phyloP scores from a whole-genome alignment of 192 early-diverging fungal genomes.

The Coemansia sp. region DNA sequence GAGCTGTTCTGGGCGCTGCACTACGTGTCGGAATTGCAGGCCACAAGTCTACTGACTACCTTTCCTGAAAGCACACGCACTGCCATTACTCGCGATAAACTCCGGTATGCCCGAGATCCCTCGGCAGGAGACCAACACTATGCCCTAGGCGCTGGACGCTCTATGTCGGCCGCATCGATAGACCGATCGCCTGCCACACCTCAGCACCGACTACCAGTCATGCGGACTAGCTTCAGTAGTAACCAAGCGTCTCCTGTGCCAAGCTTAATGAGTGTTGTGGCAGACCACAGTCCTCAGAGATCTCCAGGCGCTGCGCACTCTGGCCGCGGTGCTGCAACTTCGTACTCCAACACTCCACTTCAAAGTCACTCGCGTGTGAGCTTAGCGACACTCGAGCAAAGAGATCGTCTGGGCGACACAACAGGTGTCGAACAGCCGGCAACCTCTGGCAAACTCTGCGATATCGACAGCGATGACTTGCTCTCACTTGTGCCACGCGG shows the following conservation, averaged over 20 bases:
- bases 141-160: conserved; percentile 6
- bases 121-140: not conserved
- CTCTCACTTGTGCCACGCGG: conserved; percentile 12
- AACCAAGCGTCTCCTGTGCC: conserved; percentile 18
- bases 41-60: conserved; percentile 13
- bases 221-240: conserved; percentile 34
- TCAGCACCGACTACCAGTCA: conserved; percentile 7
- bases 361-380: not conserved
- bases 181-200: conserved; percentile 20
- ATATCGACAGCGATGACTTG: conserved; percentile 14
- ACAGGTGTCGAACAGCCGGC: not conserved
- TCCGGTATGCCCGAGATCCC: conserved; percentile 16
- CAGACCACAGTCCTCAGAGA: conserved; percentile 26
- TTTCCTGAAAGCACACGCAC: conserved; percentile 29
- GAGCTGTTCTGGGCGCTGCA: conserved; percentile 54
- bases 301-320: conserved; percentile 9
- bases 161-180: conserved; percentile 23
- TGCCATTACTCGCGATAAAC: conserved; percentile 30
- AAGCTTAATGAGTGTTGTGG: conserved; percentile 35
- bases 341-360: not conserved
- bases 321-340: not conserved
- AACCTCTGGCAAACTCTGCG: not conserved
- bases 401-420: not conserved
- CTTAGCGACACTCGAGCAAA: not conserved
- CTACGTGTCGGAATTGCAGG: conserved; percentile 22